Evolutionary conservation across 2,329 filamentous ascomycete genomes (phyloP), one percentile per base, ranked within the genome.

Genomic region (Aspergillus quadrilineatus): DNA sequence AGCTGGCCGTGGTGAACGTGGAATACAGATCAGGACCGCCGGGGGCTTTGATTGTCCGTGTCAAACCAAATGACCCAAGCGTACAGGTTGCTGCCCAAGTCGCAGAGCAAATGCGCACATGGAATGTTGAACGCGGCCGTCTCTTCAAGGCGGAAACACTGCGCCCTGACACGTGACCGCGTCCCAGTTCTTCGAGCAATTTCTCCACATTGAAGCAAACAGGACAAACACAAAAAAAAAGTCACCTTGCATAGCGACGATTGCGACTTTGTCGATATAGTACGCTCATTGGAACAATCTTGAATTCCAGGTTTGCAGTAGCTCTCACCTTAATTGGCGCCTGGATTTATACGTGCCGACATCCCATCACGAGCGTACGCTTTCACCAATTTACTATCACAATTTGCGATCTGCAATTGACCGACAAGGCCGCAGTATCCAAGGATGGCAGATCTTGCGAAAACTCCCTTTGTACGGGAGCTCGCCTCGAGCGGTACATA

Each of bases 401-500:
- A 15, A 51, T 36, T 22, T 14, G 6, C 15, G 6, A 34, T 14
- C 29, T 43, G 34, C 42, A 30, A 46, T 45, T 52, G 28, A 42
- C 37, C 28, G 29, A 50, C n/a, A 15, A 36, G 36, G 36, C 34
- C 37, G 4, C 6, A 29, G n/a, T 15, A 42, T 14, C 26, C 48
- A 59, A 44, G 32, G 30, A 73, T 72, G 69, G 51, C 71, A 30
- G 73, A 78, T 60, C 64, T 77, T 34, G 75, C 79, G 62, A 80
- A 79, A 56, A 81, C 75, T 61, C 89, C 90, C 5, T 95, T 95
- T 64, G 87, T 95, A 61, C 89, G 86, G 73, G 87, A 92, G 70
- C 85, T 95, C 61, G 89, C 89, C 54, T 92, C 90, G 36, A 94
- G 89, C 76, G 89, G 90, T 93, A 56, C 47, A 57, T 2, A 17